A percentile compares a stretch with the other conserved stretches of the same genome.
Conservation (phyloP, 2,329 filamentous ascomycete species). For the Aspergillus hortae region DNA sequence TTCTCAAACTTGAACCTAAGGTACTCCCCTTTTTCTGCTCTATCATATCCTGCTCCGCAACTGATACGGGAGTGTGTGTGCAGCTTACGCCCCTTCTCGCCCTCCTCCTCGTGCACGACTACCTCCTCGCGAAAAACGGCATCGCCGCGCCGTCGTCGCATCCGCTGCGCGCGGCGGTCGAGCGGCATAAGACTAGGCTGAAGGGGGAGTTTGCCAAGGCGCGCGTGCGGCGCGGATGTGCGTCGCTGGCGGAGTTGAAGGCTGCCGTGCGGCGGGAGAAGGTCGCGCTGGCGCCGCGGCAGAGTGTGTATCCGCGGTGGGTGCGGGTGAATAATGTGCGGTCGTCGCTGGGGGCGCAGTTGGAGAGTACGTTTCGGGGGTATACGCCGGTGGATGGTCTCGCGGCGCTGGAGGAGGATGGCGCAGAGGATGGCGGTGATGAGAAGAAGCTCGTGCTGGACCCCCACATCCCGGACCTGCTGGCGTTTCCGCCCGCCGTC, state of each 20-base stretch:
- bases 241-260: slow-evolving; percentile 63
- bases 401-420: slow-evolving; percentile 50
- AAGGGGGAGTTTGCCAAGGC: slow-evolving; percentile 78
- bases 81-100: slow-evolving; percentile 78
- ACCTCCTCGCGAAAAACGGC: slow-evolving; percentile 75
- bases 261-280: slow-evolving; percentile 32
- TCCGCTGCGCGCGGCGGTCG: slow-evolving; percentile 69
- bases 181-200: slow-evolving; percentile 77
- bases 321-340: slow-evolving; percentile 79
- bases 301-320: slow-evolving; percentile 72
- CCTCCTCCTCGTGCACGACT: slow-evolving; percentile 80
- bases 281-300: slow-evolving; percentile 44
- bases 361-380: slow-evolving; percentile 68
- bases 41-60: no score
- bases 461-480: slow-evolving; percentile 72
- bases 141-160: slow-evolving; percentile 78
- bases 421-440: slow-evolving; percentile 32
- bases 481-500: slow-evolving; percentile 69
- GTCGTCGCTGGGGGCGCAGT: slow-evolving; percentile 65
- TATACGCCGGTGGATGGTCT: slow-evolving; percentile 59
- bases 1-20: slow-evolving; percentile 80
- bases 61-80: no score
- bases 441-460: slow-evolving; percentile 53
- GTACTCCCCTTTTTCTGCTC: slow-evolving; percentile 43
- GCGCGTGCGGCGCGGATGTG: slow-evolving; percentile 67